Evolutionary conservation across 2,329 filamentous ascomycete genomes (phyloP).

Genomic region (Exophiala spinifera): DNA sequence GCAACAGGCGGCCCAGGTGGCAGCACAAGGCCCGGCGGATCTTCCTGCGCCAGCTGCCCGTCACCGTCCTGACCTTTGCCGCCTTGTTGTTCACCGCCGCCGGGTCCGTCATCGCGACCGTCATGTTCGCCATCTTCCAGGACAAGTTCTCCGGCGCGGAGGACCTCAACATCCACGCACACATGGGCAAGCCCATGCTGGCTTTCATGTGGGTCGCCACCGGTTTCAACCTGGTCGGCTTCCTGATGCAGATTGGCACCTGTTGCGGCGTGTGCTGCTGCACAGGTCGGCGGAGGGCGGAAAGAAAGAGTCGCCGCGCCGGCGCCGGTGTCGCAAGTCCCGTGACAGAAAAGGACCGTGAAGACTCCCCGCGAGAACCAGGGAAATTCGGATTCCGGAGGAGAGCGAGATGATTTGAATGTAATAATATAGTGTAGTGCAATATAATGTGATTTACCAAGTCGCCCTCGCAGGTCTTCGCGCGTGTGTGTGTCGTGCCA

Average conservation of each 20-base stretch:
- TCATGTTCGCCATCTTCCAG: conserved; percentile 78
- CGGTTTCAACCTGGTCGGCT: conserved; percentile 64
- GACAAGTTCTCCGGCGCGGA: conserved; percentile 66
- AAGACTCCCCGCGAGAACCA: neutral
- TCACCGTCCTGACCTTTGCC: conserved; percentile 66
- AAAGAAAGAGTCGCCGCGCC: conserved; percentile 11
- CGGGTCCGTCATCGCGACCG: conserved; percentile 72
- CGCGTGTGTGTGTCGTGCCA: too few relatives aligned
- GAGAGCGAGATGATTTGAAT: neutral
- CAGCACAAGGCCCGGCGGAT: conserved; percentile 38
- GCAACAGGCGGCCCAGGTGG: conserved; percentile 32
- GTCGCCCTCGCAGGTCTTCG: too few relatives aligned
- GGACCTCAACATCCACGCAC: conserved; percentile 71
- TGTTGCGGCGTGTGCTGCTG: conserved; percentile 64
- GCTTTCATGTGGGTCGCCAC: conserved; percentile 86
- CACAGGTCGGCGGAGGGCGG: conserved; percentile 33
- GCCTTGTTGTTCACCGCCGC: conserved; percentile 65
- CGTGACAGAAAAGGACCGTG: neutral
- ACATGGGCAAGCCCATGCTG: conserved; percentile 71
- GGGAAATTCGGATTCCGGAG: conserved; percentile 2
- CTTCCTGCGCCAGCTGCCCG: conserved; percentile 57
- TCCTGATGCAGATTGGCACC: conserved; percentile 69
- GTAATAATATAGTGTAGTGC: too few relatives aligned
- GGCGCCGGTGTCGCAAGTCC: neutral
- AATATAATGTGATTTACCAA: too few relatives aligned